Percentiles rank a stretch among this genome's conserved stretches.
These are phyloP conservation scores for Aspergillus ibericus DNA, from an alignment of 2,329 filamentous ascomycete genomes.

Conservation along the genomic window DNA sequence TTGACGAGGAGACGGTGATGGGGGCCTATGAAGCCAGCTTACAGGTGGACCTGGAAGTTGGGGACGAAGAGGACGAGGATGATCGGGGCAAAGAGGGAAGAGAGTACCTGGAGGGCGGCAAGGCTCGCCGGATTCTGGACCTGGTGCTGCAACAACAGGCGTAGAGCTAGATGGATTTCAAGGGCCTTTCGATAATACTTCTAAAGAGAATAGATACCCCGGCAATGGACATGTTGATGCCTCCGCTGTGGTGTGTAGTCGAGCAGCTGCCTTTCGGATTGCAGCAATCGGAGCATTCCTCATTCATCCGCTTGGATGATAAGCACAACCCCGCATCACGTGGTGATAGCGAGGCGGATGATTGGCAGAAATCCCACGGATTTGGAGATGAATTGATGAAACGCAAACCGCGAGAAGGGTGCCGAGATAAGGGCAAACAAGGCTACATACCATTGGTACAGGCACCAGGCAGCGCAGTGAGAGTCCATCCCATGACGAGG, in stretches of 20 bases:
- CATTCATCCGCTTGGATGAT: conserved; percentile 10
- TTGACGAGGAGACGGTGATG: conserved; percentile 87
- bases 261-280: not conserved
- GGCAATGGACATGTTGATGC: not conserved
- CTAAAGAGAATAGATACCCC: conserved; percentile 11
- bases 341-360: conserved; percentile 13
- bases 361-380: conserved; percentile 7
- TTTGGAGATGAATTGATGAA: too few relatives aligned
- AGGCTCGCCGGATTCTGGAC: conserved; percentile 40
- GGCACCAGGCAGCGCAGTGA: too few relatives aligned
- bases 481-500: not conserved
- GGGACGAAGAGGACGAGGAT: conserved; percentile 40
- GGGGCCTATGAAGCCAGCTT: conserved; percentile 79
- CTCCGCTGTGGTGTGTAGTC: not conserved
- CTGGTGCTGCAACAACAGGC: conserved; percentile 24
- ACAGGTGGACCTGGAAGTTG: conserved; percentile 58
- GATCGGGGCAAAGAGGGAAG: conserved; percentile 38
- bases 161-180: conserved; percentile 11
- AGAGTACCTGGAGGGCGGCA: conserved; percentile 45
- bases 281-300: not conserved
- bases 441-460: too few relatives aligned
- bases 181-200: conserved; percentile 9
- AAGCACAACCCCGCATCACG: conserved; percentile 23
- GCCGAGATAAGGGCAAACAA: too few relatives aligned
- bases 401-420: not conserved